Evolutionary conservation across 2,329 filamentous ascomycete genomes (phyloP).

Genomic region (Ophiobolus disseminans): DNA sequence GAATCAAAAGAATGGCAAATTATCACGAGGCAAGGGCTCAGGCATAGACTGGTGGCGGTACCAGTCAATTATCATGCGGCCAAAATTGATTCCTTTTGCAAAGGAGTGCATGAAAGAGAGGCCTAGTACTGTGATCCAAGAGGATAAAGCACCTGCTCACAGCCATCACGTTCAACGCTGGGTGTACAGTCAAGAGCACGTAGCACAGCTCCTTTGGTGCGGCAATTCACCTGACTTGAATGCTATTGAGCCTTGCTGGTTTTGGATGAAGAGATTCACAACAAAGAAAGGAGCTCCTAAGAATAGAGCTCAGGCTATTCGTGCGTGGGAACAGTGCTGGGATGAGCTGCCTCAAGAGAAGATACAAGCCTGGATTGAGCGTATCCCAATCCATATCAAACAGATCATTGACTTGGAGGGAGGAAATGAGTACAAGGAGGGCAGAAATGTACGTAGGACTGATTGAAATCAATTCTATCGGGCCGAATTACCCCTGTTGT

Average conservation of each 20-base stretch:
- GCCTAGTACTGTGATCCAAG: slow-evolving; percentile 13
- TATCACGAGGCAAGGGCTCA: slow-evolving; percentile 4
- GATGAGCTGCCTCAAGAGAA: slow-evolving; percentile 20
- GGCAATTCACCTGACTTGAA: no score
- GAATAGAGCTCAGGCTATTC: slow-evolving; percentile 6
- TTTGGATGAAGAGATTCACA: slow-evolving; percentile 11
- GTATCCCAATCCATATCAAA: slow-evolving; percentile 23
- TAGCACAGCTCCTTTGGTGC: no score
- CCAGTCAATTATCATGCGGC: slow-evolving; percentile 3
- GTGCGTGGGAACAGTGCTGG: no score
- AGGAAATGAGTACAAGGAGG: slow-evolving; percentile 28
- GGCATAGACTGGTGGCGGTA: slow-evolving; percentile 18
- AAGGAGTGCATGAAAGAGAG: slow-evolving; percentile 9
- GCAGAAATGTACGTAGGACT: slow-evolving; percentile 1
- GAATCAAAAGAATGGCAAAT: slow-evolving; percentile 14
- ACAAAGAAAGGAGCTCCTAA: slow-evolving; percentile 11
- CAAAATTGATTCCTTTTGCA: slow-evolving; percentile 18
- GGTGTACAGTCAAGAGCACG: no score
- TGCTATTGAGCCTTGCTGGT: no score
- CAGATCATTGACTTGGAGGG: slow-evolving; percentile 29
- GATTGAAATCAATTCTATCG: not conserved
- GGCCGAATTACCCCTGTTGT: not conserved
- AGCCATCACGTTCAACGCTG: slow-evolving; percentile 7
- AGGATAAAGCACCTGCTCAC: slow-evolving; percentile 19
- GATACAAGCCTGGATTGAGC: slow-evolving; percentile 28